Evolutionary conservation across 2,329 filamentous ascomycete genomes (phyloP).

Genomic region (Chrysosporium queenslandicum): DNA sequence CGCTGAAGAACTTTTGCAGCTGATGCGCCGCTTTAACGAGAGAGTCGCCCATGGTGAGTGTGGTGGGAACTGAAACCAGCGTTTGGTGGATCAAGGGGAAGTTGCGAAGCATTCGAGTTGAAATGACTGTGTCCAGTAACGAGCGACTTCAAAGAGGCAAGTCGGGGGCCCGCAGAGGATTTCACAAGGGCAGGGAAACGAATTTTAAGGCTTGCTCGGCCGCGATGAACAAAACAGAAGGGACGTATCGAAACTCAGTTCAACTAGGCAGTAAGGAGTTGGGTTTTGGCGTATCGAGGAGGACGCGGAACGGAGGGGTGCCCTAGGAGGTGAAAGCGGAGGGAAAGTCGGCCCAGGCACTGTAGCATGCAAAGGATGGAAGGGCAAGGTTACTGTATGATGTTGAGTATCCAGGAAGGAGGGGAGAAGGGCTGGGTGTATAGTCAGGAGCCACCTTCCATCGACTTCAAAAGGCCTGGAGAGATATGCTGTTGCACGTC

Average conservation of each 20-base stretch:
- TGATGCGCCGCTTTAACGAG: slow-evolving; percentile 33
- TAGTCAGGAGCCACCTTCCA: neutral
- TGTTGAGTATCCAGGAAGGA: neutral
- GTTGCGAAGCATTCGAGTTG: neutral
- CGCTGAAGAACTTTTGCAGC: slow-evolving; percentile 35
- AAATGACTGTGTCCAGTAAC: neutral
- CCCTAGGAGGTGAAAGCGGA: neutral
- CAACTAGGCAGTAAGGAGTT: neutral
- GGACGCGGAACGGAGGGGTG: neutral
- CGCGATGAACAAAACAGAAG: neutral
- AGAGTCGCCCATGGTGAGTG: slow-evolving; percentile 18
- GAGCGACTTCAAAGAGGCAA: neutral
- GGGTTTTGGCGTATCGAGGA: neutral
- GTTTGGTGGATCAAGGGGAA: neutral
- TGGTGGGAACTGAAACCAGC: neutral
- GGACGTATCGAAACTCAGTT: neutral
- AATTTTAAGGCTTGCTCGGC: too few relatives aligned
- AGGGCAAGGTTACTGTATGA: slow-evolving; percentile 8
- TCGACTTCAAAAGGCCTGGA: neutral
- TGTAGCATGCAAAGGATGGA: slow-evolving; percentile 11
- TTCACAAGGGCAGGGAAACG: too few relatives aligned
- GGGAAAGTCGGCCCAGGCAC: neutral
- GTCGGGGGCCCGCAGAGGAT: too few relatives aligned
- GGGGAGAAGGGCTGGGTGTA: neutral
- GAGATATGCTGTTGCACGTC: neutral